Evolutionary conservation across 352 stramenopile genomes (phyloP), one percentile per base, ranked within the genome.

Genomic region (Globisporangium megalacanthum): DNA sequence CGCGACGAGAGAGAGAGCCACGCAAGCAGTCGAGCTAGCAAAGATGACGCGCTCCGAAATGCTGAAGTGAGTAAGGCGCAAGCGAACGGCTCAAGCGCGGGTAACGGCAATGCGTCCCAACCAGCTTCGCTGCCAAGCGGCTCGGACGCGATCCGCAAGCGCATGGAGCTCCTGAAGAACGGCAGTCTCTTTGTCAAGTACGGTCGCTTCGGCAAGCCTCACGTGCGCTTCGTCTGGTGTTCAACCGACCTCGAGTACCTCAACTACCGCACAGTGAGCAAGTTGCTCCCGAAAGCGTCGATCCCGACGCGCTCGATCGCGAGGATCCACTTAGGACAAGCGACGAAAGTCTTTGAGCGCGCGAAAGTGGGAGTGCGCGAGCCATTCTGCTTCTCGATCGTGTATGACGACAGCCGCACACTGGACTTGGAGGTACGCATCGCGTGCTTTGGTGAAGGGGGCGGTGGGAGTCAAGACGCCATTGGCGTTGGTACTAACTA

Each of bases 161-260:
- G 78, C 17, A 86, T 89, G 72, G 78, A 90, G 44, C 51, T 92
- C 36, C 70, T 92, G 31, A 78, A 81, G 44, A 82, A 68, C 58
- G 83, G 83, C 19, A 86, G 72, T 31, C 61, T 92, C 25, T 92
- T 92, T 36, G 75, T 92, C 33, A 92, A 92, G 48, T 88, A 91
- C 51, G 80, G 83, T 0, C 79, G 83, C 17, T 88, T 67, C 48
- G 83, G 83, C 35, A 88, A 82, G 49, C 83, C 83, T 0, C 83
- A 92, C 54, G 80, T 88, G 35, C 77, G 83, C 14, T 92, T 92
- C 54, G 78, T 92, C 35, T 92, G 83, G 83, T 90, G 79, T 50
- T 89, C 83, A 13, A 51, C 59, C 8, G 80, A 90, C 58, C 62
- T 92, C 19, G 78, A 90, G 55, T 88, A 88, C 64, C 60, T 92